These are phyloP conservation scores for Beauveria australis DNA, from an alignment of 2,329 filamentous ascomycete genomes.

Conservation along the genomic window DNA sequence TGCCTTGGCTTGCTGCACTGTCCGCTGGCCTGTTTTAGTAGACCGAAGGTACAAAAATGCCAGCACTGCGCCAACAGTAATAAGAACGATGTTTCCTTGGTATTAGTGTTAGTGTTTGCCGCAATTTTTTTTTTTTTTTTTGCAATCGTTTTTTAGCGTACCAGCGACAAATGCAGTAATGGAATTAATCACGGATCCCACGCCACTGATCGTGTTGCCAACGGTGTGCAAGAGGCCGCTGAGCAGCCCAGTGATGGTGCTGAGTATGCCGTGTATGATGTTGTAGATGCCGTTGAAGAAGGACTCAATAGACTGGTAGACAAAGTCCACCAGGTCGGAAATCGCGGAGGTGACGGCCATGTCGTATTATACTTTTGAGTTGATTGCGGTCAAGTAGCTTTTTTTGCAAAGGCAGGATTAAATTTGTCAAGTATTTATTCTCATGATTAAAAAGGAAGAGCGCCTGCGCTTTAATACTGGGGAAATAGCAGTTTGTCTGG, in stretches of 20 bases:
- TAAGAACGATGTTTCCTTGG: background rate
- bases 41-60: constrained; percentile 1
- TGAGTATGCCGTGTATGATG: background rate
- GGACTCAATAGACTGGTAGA: background rate
- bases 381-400: no score
- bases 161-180: background rate
- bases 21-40: background rate
- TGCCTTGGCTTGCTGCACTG: background rate
- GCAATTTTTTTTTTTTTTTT: background rate
- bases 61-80: background rate
- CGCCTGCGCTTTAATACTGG: background rate
- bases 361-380: background rate
- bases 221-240: background rate
- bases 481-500: background rate
- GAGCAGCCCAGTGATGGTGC: background rate
- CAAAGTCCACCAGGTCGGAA: background rate
- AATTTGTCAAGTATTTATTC: no score
- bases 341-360: constrained; percentile 5
- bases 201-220: background rate
- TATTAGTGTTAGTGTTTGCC: background rate
- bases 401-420: no score
- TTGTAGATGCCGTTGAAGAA: background rate
- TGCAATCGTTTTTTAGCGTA: background rate
- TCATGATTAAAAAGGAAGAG: background rate
- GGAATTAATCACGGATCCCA: background rate